A percentile compares a stretch with the other conserved stretches of the same genome.
These are phyloP conservation scores for Brasilioporus rufonigricans DNA, from an alignment of 768 basidiomycete species.

Conservation along the genomic window DNA sequence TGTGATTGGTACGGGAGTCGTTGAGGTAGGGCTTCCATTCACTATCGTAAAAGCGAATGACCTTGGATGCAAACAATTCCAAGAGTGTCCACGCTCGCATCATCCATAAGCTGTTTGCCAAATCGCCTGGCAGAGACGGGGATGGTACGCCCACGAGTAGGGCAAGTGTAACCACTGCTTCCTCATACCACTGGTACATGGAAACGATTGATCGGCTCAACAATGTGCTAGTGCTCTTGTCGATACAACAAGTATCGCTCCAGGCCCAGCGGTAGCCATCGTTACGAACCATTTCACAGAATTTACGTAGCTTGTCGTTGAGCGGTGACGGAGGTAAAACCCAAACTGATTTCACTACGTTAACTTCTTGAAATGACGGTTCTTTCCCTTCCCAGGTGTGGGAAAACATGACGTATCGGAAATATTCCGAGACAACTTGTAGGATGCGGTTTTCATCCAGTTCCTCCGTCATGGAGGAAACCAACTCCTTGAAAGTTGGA, in stretches of 20 bases:
- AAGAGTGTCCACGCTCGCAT: constrained; percentile 6
- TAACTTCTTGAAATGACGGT: not conserved
- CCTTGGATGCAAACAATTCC: constrained; percentile 6
- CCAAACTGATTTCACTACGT: not conserved
- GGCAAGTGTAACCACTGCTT: not conserved
- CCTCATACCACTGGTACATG: not conserved
- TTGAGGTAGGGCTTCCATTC: constrained; percentile 7
- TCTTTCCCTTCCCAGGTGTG: not conserved
- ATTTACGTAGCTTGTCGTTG: not conserved
- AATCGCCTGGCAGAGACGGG: not conserved
- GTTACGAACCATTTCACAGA: not conserved
- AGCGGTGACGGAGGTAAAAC: not conserved
- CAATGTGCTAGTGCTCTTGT: not conserved
- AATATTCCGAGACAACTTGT: not conserved
- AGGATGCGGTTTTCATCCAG: not conserved
- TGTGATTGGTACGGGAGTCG: not conserved
- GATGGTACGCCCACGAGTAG: not conserved
- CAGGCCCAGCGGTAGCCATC: not conserved
- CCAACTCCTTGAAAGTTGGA: not conserved
- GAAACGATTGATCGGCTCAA: not conserved
- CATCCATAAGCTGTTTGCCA: not conserved
- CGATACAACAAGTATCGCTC: not conserved
- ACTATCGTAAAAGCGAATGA: constrained; percentile 1
- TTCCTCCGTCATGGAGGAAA: not conserved
- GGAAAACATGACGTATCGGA: not conserved